These are phyloP conservation scores for Eucalyptus regnans DNA, from an alignment of 345 rosid genomes.

Conservation along the genomic window DNA sequence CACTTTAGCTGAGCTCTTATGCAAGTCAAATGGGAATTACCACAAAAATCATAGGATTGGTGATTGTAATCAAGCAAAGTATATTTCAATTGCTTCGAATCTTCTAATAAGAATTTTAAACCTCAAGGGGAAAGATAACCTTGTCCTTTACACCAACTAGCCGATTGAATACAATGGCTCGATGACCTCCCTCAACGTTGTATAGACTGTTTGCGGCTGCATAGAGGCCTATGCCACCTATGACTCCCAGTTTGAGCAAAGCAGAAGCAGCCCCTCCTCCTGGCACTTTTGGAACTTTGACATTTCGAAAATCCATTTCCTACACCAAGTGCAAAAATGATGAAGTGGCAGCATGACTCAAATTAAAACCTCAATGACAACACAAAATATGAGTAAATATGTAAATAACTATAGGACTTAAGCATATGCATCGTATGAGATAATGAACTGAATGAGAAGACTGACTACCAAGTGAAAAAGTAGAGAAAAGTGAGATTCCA, in stretches of 20 bases:
- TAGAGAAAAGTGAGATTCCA: neutral
- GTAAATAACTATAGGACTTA: neutral
- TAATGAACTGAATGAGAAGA: neutral
- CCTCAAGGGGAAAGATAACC: neutral
- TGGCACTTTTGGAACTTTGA: slow-evolving; percentile 71
- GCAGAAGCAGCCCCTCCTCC: slow-evolving; percentile 54
- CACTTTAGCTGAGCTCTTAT: neutral
- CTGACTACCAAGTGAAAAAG: neutral
- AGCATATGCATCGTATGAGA: neutral
- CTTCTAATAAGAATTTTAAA: neutral
- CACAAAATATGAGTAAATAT: neutral
- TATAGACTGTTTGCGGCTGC: slow-evolving; percentile 49
- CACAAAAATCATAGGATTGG: neutral
- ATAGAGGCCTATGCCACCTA: slow-evolving; percentile 64
- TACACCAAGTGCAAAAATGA: neutral
- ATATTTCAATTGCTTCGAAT: neutral
- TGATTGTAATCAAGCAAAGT: neutral
- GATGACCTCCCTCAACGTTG: slow-evolving; percentile 65
- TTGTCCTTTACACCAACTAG: slow-evolving; percentile 15
- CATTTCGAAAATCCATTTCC: slow-evolving; percentile 22
- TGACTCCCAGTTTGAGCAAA: slow-evolving; percentile 45
- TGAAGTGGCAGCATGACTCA: neutral
- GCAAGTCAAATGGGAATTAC: neutral
- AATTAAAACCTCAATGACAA: neutral
- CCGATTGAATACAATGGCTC: slow-evolving; percentile 61